phyloP scores from a whole-genome alignment of 2,329 filamentous ascomycete genomes.

The Exophiala lecanii-corni region DNA sequence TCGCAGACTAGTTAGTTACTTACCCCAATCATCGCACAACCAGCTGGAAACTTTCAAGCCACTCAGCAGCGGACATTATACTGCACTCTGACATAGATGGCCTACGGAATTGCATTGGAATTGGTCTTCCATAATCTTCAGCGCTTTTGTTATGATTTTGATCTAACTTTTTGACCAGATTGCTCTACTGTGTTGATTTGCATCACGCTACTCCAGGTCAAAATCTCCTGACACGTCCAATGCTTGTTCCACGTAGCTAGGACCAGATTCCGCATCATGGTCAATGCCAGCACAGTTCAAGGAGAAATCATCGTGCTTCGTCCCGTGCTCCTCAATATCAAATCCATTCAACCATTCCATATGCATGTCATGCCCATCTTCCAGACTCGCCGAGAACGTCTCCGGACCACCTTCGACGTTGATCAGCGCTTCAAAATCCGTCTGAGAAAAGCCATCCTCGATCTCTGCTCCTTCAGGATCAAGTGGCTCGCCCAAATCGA shows the following conservation, averaged over 20 bases:
- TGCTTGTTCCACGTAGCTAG: conserved; percentile 15
- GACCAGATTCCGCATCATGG: conserved; percentile 1
- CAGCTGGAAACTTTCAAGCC: too few species aligned
- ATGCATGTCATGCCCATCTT: conserved; percentile 20
- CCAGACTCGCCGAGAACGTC: conserved; percentile 8
- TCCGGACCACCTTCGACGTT: conserved; percentile 39
- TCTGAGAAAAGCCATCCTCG: conserved; percentile 30
- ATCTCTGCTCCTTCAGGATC: conserved; percentile 5
- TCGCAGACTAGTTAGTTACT: too few species aligned
- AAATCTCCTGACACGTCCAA: conserved; percentile 11
- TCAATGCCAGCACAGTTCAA: neutral
- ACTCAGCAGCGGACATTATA: too few species aligned
- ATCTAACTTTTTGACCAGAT: too few species aligned
- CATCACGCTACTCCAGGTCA: conserved; percentile 1
- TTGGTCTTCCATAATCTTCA: too few species aligned
- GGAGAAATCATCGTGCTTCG: conserved; percentile 6
- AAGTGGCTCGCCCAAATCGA: conserved; percentile 8
- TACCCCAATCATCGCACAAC: too few species aligned
- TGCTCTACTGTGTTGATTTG: too few species aligned
- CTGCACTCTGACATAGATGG: too few species aligned
- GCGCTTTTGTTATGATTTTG: too few species aligned
- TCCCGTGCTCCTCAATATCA: conserved; percentile 13
- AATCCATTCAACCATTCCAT: conserved; percentile 24
- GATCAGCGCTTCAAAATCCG: conserved; percentile 44
- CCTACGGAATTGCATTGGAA: too few species aligned